Percentiles rank a stretch among this genome's conserved stretches.
These are phyloP conservation scores for Lentinus tigrinus DNA, from an alignment of 768 basidiomycete genomes.

Conservation along the genomic window DNA sequence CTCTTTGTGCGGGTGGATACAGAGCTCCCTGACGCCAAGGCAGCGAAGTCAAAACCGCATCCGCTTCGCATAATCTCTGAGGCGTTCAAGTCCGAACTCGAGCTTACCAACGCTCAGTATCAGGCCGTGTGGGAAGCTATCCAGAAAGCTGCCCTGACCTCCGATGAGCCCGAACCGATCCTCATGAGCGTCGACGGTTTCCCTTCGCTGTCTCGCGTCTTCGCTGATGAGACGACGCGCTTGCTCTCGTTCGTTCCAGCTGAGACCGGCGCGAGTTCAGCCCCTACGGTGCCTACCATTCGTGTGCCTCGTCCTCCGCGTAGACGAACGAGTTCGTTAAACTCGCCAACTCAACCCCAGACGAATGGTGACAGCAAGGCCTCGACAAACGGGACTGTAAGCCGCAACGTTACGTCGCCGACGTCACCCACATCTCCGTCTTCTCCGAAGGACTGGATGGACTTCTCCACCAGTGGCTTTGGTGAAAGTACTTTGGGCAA, in stretches of 20 bases:
- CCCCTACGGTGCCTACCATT: conserved; percentile 28
- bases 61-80: conserved; percentile 62
- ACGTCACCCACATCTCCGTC: conserved; percentile 25
- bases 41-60: conserved; percentile 41
- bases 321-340: conserved; percentile 26
- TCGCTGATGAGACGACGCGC: conserved; percentile 68
- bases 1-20: conserved; percentile 67
- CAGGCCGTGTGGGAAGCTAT: conserved; percentile 55
- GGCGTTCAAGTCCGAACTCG: conserved; percentile 48
- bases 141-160: conserved; percentile 36
- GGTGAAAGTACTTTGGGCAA: conserved; percentile 39
- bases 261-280: conserved; percentile 31
- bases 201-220: conserved; percentile 48
- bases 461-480: conserved; percentile 67
- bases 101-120: conserved; percentile 35
- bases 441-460: conserved; percentile 56
- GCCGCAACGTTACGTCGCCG: conserved; percentile 2
- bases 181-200: conserved; percentile 32
- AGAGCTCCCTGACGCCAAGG: conserved; percentile 38
- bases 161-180: conserved; percentile 16
- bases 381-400: conserved; percentile 15
- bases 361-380: conserved; percentile 2
- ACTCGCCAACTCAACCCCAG: not conserved
- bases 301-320: conserved; percentile 23
- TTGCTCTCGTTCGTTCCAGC: conserved; percentile 50